These are phyloP conservation scores for Carpinus viminea DNA, from an alignment of 306 rosid genomes.

Conservation along the genomic window DNA sequence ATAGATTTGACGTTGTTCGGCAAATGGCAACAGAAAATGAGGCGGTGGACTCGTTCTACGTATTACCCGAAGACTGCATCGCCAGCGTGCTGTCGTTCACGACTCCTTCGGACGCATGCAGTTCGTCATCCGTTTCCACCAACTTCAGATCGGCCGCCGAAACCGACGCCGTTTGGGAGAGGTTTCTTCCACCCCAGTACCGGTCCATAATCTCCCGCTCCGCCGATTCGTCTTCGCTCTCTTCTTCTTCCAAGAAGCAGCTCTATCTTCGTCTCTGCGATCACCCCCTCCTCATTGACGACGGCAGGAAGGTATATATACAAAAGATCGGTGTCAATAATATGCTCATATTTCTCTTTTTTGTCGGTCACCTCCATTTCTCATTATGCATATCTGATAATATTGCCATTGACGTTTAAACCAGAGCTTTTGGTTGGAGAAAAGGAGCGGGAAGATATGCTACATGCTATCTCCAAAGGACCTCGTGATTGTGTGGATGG, in stretches of 20 bases:
- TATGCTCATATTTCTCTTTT: too few relatives aligned
- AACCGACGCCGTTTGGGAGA: conserved; percentile 72
- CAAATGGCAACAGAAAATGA: not conserved
- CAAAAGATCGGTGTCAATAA: too few relatives aligned
- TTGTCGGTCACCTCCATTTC: too few relatives aligned
- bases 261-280: conserved; percentile 50
- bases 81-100: conserved; percentile 64
- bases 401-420: not conserved
- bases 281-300: conserved; percentile 54
- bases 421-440: conserved; percentile 73
- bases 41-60: conserved; percentile 28
- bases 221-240: not conserved
- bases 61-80: conserved; percentile 70
- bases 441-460: conserved; percentile 56
- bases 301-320: conserved; percentile 54
- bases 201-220: conserved; percentile 30
- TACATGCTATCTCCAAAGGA: conserved; percentile 64
- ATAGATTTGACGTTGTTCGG: not conserved
- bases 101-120: conserved; percentile 62
- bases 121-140: conserved; percentile 48
- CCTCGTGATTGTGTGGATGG: conserved; percentile 65
- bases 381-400: not conserved
- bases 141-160: conserved; percentile 72
- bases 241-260: conserved; percentile 51
- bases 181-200: conserved; percentile 57